Evolutionary conservation across 345 rosid genomes (phyloP).

Genomic region (Hibiscus trionum): DNA sequence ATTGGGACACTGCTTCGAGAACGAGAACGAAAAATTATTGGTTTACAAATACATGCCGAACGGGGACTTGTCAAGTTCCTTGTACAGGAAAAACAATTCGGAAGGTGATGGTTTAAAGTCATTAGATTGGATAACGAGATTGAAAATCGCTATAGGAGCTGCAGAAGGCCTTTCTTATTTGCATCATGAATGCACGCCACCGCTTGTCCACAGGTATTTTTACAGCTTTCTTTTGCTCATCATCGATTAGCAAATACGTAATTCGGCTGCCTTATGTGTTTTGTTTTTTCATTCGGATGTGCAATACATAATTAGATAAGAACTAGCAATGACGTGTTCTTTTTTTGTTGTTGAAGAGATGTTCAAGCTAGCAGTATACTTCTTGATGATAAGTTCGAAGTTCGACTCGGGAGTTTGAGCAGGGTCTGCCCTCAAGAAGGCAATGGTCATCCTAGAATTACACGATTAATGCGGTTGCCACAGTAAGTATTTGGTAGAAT

Average conservation of each 20-base stretch:
- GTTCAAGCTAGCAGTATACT: constrained; percentile 99
- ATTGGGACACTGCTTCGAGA: constrained; percentile 78
- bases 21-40: constrained; percentile 68
- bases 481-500: constrained; percentile 52
- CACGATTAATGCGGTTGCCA: constrained; percentile 79
- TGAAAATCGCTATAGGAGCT: constrained; percentile 89
- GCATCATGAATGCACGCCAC: constrained; percentile 84
- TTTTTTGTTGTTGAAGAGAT: constrained; percentile 49
- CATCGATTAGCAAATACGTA: not conserved
- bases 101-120: constrained; percentile 76
- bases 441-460: constrained; percentile 71
- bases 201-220: constrained; percentile 85
- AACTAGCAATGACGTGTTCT: constrained; percentile 21
- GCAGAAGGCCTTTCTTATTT: constrained; percentile 82
- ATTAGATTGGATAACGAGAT: constrained; percentile 94
- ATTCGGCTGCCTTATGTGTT: not conserved
- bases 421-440: constrained; percentile 83
- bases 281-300: not conserved
- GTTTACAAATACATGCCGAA: constrained; percentile 86
- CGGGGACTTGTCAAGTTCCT: constrained; percentile 71
- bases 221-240: not conserved
- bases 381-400: constrained; percentile 97
- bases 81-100: constrained; percentile 46
- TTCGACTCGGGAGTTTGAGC: constrained; percentile 86
- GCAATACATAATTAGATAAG: not conserved